Evolutionary conservation across 306 rosid species (phyloP).

Genomic region (Adenanthera pavonina): DNA sequence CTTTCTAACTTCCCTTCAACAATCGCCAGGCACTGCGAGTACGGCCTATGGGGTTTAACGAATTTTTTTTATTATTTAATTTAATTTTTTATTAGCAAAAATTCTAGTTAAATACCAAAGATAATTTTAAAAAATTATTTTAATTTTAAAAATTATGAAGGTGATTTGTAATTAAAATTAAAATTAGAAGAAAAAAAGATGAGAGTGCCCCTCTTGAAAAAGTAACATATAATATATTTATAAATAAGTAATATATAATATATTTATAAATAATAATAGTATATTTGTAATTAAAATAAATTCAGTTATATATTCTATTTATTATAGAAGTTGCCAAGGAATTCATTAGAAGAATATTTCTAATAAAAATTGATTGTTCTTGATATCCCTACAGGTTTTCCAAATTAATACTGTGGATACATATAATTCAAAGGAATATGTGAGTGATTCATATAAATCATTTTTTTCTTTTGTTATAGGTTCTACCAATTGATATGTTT

Average conservation of each 20-base stretch:
- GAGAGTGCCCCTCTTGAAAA: no score
- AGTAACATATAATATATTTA: no score
- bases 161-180: no score
- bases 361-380: slow-evolving; percentile 28
- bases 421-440: slow-evolving; percentile 24
- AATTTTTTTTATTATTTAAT: background rate
- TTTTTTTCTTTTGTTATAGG: background rate
- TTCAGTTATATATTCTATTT: slow-evolving; percentile 4
- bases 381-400: slow-evolving; percentile 20
- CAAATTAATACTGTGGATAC: slow-evolving; percentile 19
- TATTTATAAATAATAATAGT: no score
- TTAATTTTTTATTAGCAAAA: no score
- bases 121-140: no score
- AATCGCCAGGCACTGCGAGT: background rate
- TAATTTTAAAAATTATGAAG: no score
- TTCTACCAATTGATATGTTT: no score
- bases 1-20: background rate
- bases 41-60: background rate
- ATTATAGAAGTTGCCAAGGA: slow-evolving; percentile 1
- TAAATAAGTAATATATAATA: no score
- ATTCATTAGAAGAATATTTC: slow-evolving; percentile 31
- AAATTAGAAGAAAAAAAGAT: no score
- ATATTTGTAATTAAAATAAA: no score
- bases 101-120: no score
- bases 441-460: slow-evolving; percentile 16